Evolutionary conservation across 2,329 filamentous ascomycete species (phyloP).

Genomic region (Ophiognomonia clavigignenti-juglandacearum): DNA sequence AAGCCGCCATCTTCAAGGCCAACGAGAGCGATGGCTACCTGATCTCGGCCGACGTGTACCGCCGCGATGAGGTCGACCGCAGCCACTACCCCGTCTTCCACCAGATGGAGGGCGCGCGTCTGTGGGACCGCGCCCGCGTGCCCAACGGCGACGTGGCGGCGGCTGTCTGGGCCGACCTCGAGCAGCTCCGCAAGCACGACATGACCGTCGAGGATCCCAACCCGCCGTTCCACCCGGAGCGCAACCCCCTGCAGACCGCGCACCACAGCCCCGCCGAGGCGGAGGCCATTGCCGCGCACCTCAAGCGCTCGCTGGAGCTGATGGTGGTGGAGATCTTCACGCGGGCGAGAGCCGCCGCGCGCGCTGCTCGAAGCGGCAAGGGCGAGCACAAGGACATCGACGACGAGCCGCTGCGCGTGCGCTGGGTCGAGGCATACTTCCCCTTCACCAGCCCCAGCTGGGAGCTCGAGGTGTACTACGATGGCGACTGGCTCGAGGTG

Average conservation of each 20-base stretch:
- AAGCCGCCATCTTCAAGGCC: conserved; percentile 73
- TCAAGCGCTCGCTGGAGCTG: conserved; percentile 84
- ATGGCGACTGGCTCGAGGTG: conserved; percentile 92
- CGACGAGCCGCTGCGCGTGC: conserved; percentile 72
- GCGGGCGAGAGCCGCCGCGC: conserved; percentile 63
- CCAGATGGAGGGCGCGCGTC: conserved; percentile 93
- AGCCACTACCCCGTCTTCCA: conserved; percentile 97
- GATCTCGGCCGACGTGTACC: conserved; percentile 91
- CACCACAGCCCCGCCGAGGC: conserved; percentile 73
- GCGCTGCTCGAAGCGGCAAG: conserved; percentile 25
- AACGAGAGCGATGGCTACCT: conserved; percentile 76
- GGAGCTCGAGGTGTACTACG: conserved; percentile 95
- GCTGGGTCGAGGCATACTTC: conserved; percentile 97
- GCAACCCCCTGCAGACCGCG: conserved; percentile 74
- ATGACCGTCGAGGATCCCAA: conserved; percentile 81
- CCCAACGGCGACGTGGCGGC: conserved; percentile 54
- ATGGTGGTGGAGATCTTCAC: conserved; percentile 89
- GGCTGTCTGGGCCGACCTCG: conserved; percentile 66
- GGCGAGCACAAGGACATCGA: conserved; percentile 35
- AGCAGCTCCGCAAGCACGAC: conserved; percentile 65
- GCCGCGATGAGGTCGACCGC: conserved; percentile 88
- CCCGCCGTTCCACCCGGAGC: conserved; percentile 67
- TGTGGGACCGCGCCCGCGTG: conserved; percentile 71
- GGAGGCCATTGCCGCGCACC: conserved; percentile 75
- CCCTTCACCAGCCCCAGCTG: conserved; percentile 94